These are phyloP conservation scores for Corylus heterophylla DNA, from an alignment of 306 rosid genomes.

Conservation along the genomic window DNA sequence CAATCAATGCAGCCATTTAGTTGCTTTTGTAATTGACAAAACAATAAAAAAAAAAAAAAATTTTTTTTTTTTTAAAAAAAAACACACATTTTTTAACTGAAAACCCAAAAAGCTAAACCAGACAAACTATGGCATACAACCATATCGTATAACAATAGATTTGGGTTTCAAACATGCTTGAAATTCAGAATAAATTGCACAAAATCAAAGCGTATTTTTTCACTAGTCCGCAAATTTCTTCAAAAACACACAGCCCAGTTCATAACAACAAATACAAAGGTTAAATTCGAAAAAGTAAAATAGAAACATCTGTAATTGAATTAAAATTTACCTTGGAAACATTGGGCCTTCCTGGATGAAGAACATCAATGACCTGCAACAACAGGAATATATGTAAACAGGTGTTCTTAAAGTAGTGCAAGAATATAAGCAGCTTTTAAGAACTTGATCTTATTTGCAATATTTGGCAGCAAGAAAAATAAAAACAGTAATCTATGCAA, in stretches of 20 bases:
- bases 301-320: neutral
- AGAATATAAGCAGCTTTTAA: neutral
- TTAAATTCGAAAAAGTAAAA: neutral
- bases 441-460: neutral
- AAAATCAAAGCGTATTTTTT: neutral
- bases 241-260: neutral
- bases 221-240: neutral
- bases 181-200: neutral
- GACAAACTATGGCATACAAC: neutral
- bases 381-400: neutral
- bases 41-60: no score
- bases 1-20: neutral
- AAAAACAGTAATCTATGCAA: no score
- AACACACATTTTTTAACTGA: neutral
- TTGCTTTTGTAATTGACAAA: neutral
- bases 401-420: neutral
- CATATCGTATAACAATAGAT: neutral
- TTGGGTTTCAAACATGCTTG: neutral
- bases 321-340: slow-evolving; percentile 65
- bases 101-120: neutral
- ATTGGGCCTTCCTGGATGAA: slow-evolving; percentile 93
- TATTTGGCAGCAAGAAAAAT: no score
- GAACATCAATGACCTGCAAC: slow-evolving; percentile 72
- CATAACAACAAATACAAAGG: neutral
- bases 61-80: no score